Percentiles rank a stretch among this genome's conserved stretches.
These are phyloP conservation scores for Ganoderma boninense DNA, from an alignment of 1,284 basidiomycete genomes.

Conservation along the genomic window DNA sequence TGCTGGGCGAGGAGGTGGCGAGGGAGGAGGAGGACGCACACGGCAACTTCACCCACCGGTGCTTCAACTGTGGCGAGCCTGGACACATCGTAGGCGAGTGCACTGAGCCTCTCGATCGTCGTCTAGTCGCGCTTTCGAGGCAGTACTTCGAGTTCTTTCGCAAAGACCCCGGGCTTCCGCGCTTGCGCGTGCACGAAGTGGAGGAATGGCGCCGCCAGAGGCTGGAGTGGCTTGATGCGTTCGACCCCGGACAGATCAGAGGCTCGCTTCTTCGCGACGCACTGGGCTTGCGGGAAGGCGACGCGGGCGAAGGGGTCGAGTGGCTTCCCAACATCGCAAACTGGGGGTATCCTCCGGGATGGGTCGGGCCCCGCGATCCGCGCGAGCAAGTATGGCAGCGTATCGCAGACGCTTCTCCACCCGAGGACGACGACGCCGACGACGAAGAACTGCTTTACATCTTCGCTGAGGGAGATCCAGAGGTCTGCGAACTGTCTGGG, in stretches of 20 bases:
- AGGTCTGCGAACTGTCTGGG: constrained; percentile 41
- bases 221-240: constrained; percentile 64
- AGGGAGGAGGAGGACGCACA: constrained; percentile 8
- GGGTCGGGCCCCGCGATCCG: constrained; percentile 63
- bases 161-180: constrained; percentile 21
- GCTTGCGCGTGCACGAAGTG: constrained; percentile 50
- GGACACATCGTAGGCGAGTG: constrained; percentile 67
- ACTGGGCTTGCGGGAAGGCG: constrained; percentile 55
- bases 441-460: constrained; percentile 43
- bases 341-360: constrained; percentile 83
- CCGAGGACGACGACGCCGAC: constrained; percentile 27
- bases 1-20: constrained; percentile 38
- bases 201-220: constrained; percentile 63
- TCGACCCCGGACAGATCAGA: constrained; percentile 66
- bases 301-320: constrained; percentile 47
- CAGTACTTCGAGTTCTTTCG: constrained; percentile 68
- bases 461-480: constrained; percentile 49
- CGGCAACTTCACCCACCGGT: constrained; percentile 45
- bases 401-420: constrained; percentile 40
- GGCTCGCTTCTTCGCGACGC: constrained; percentile 63
- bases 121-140: constrained; percentile 71
- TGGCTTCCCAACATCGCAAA: constrained; percentile 72
- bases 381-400: constrained; percentile 51
- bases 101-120: constrained; percentile 57
- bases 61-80: constrained; percentile 78